Conservation (phyloP, 768 basidiomycete genomes). For the Wakefieldia striispora region DNA sequence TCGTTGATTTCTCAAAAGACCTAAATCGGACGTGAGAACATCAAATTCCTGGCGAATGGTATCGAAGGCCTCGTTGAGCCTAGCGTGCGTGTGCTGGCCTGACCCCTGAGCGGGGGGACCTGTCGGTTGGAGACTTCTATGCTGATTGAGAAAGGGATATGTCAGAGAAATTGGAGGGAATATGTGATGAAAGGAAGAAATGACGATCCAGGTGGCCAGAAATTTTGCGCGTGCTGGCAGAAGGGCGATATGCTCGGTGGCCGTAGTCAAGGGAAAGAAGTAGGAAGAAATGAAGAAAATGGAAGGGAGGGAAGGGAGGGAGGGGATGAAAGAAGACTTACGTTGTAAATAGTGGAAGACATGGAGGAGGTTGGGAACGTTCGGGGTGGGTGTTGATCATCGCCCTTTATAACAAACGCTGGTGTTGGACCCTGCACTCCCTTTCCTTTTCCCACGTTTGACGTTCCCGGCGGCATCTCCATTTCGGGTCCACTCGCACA, state of each 20-base stretch:
- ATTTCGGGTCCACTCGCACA: conserved; percentile 21
- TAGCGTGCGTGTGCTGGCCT: conserved; percentile 38
- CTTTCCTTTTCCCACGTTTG: conserved; percentile 36
- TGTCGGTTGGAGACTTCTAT: conserved; percentile 54
- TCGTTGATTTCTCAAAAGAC: conserved; percentile 66
- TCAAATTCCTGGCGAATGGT: conserved; percentile 85
- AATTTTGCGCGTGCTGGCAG: conserved; percentile 25
- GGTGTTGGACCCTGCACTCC: conserved; percentile 33
- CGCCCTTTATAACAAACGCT: conserved; percentile 38
- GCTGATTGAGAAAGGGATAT: conserved; percentile 30
- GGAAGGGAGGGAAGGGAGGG: neutral
- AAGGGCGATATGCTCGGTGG: neutral
- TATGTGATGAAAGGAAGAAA: neutral
- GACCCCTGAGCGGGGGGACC: conserved; percentile 43
- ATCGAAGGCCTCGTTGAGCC: conserved; percentile 80
- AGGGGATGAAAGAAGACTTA: conserved; percentile 20
- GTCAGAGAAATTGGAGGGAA: conserved; percentile 17
- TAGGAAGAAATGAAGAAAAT: neutral
- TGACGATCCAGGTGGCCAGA: conserved; percentile 3
- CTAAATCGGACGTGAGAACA: conserved; percentile 62
- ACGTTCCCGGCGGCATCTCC: conserved; percentile 35
- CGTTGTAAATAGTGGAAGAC: conserved; percentile 40
- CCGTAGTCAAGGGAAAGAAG: neutral
- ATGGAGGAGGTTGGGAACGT: conserved; percentile 37
- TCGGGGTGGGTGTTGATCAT: conserved; percentile 38